Base-by-base conservation (phyloP, 768 basidiomycete genomes). In the Naganishia friedmannii region DNA sequence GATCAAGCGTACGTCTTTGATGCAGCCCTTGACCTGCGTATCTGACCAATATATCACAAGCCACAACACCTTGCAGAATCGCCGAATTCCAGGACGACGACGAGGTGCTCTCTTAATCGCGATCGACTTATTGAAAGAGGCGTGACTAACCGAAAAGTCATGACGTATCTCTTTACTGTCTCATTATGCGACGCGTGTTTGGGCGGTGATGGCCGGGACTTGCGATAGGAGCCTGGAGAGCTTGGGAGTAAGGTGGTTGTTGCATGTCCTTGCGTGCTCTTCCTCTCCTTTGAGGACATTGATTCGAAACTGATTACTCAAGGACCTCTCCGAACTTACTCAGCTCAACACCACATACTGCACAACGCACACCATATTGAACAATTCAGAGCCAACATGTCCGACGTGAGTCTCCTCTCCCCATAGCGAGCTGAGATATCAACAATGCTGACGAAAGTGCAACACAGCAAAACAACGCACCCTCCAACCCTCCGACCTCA, bases 181-280 rank as follows among this genome's bases (percentile, higher is more conserved):
- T 63, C 60, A 63, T 26, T 39, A 7, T 63, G 60, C 60, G 39
- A 63, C 60, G 60, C 60, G 60, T 45, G 39, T 26, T 37, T 42
- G 15, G 19, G 6, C 60, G 60, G 60, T 2, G 8, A 63, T 63
- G 12, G 12, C 60, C 60, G 60, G 15, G 9, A 15, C 10, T 32
- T 10, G 57, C 57, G 60, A 63, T 63, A 63, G 60, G 60, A 63
- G 60, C 6, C 32, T 21, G 34, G 57, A 58, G 42, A 42, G 34
- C 6, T 5, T 4, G 34, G 12, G 34, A 12, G 12, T 4, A 12
- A 4, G 34, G 6, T 42, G 7, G 15, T 10, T 42, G 42, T 10
- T 8, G 42, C 42, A 42, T 42, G 2, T 42, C 42, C 42, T 42
- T 15, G 2, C 42, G 7, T 10, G 42, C 42, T 2, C 42, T 42